Evolutionary conservation across 345 rosid species (phyloP).

Genomic region (Lepidium aucheri): DNA sequence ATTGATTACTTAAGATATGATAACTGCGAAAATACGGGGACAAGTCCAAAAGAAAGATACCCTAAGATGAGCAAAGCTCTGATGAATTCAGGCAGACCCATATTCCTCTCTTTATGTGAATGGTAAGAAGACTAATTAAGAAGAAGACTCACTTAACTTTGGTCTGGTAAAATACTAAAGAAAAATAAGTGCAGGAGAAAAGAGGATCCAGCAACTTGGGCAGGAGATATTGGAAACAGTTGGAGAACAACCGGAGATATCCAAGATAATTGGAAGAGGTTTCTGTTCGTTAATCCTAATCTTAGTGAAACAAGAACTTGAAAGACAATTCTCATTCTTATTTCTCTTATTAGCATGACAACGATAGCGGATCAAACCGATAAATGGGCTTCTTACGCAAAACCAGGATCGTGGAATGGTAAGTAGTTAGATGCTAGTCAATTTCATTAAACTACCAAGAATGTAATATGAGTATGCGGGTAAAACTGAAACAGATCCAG

Average conservation of each 20-base stretch:
- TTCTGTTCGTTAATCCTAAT: not conserved
- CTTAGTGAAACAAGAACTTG: not conserved
- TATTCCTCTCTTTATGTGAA: conserved; percentile 88
- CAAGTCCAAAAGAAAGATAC: conserved; percentile 64
- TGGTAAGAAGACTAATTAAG: conserved; percentile 35
- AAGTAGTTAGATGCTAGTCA: not conserved
- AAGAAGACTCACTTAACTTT: not conserved
- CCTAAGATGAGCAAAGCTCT: conserved; percentile 66
- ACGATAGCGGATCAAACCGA: conserved; percentile 61
- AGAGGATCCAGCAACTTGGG: conserved; percentile 91
- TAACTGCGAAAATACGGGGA: conserved; percentile 57
- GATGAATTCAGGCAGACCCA: conserved; percentile 55
- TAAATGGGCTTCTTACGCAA: conserved; percentile 66
- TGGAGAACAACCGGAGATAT: conserved; percentile 93
- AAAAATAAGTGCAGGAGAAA: conserved; percentile 47
- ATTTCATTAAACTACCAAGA: not conserved
- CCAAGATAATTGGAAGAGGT: conserved; percentile 67
- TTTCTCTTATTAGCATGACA: conserved; percentile 49
- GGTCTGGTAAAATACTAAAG: not conserved
- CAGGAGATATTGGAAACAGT: conserved; percentile 70
- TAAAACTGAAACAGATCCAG: conserved; percentile 60
- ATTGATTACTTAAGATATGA: conserved; percentile 90
- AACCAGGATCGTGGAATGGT: conserved; percentile 97
- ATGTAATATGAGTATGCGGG: not conserved
- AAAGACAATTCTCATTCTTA: not conserved